Evolutionary conservation across 2,329 filamentous ascomycete species (phyloP).

Genomic region (Talaromyces marneffei): DNA sequence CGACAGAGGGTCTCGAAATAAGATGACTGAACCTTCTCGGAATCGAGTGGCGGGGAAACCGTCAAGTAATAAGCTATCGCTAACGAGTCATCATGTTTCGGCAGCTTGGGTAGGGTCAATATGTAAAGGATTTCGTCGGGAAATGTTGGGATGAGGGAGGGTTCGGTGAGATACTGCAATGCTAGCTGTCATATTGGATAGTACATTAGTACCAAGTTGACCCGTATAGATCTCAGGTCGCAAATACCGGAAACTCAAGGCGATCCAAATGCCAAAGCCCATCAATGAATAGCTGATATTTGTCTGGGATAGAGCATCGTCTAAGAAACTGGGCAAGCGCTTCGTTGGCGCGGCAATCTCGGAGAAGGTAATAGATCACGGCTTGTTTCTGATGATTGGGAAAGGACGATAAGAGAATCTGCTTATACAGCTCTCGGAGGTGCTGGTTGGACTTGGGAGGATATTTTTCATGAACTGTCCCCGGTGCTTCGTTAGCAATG

Average conservation of each 20-base stretch:
- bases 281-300: constrained; percentile 74
- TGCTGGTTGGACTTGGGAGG: constrained; percentile 65
- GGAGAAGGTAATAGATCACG: constrained; percentile 75
- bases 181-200: constrained; percentile 46
- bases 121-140: constrained; percentile 72
- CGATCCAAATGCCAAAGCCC: constrained; percentile 77
- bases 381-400: constrained; percentile 74
- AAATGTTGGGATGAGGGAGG: constrained; percentile 73
- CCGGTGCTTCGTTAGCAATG: neutral
- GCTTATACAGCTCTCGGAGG: constrained; percentile 63
- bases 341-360: constrained; percentile 60
- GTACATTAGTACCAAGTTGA: neutral
- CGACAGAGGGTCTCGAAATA: constrained; percentile 65
- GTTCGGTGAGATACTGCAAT: constrained; percentile 70
- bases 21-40: constrained; percentile 55
- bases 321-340: constrained; percentile 56
- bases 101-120: constrained; percentile 56
- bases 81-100: constrained; percentile 56
- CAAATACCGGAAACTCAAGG: constrained; percentile 57
- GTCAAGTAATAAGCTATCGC: constrained; percentile 74
- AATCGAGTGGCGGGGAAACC: constrained; percentile 66
- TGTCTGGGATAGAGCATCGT: constrained; percentile 61
- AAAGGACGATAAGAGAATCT: constrained; percentile 60
- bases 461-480: constrained; percentile 57
- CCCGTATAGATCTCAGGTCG: neutral